phyloP scores from a whole-genome alignment of 106 monocot species.

The Acorus gramineus region DNA sequence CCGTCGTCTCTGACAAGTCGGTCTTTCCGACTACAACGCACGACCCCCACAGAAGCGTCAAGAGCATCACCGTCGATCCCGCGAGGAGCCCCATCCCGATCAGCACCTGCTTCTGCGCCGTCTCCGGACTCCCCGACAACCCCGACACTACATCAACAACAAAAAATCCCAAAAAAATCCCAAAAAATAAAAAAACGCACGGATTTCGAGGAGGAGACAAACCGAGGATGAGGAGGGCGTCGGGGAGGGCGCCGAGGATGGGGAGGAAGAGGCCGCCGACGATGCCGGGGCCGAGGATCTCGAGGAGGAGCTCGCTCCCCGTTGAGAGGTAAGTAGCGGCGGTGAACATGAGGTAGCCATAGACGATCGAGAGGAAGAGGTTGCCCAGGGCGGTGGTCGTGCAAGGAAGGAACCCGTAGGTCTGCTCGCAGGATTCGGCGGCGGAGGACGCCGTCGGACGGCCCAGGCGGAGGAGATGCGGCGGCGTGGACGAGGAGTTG shows the following conservation, averaged over 20 bases:
- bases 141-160: conserved; percentile 66
- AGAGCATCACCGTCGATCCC: conserved; percentile 81
- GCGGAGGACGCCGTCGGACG: neutral
- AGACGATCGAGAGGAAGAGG: conserved; percentile 58
- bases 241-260: conserved; percentile 78
- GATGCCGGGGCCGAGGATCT: conserved; percentile 83
- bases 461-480: conserved; percentile 10
- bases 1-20: conserved; percentile 58
- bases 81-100: conserved; percentile 97
- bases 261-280: conserved; percentile 85
- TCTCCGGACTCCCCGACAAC: conserved; percentile 81
- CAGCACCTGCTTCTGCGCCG: conserved; percentile 77
- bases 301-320: conserved; percentile 71
- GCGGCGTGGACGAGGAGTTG: neutral
- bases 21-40: conserved; percentile 80
- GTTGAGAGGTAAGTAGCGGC: conserved; percentile 64
- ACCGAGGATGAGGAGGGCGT: conserved; percentile 88
- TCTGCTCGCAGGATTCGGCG: conserved; percentile 37
- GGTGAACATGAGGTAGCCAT: conserved; percentile 83
- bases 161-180: neutral
- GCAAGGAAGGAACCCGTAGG: conserved; percentile 86
- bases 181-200: too few relatives aligned
- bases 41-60: conserved; percentile 76
- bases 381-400: conserved; percentile 65
- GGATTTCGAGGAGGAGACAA: neutral